Evolutionary conservation across 176 grass and related monocot genomes (phyloP).

Genomic region (sorghum (Sorghum bicolor)): Sorghum_bicolor_NCBIv3 NC_012875.2:59264001-59264500

Average conservation of each 20-base stretch:
- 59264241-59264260: neutral
- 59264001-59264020: neutral
- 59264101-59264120: constrained; percentile 87
- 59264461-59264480: constrained; percentile 97
- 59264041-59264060: constrained; percentile 95
- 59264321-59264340: neutral
- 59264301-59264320: neutral
- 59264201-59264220: constrained; percentile 6
- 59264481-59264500: constrained; percentile 63
- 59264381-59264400: neutral
- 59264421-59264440: constrained; percentile 68
- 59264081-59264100: constrained; percentile 99
- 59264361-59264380: neutral
- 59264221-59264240: neutral
- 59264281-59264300: neutral
- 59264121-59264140: constrained; percentile 95
- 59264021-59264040: constrained; percentile 26
- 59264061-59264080: constrained; percentile 82
- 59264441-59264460: constrained; percentile 97
- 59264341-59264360: neutral
- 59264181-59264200: constrained; percentile 91
- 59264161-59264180: constrained; percentile 67
- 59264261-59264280: neutral
- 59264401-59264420: constrained; percentile 16
- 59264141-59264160: constrained; percentile 86